Evolutionary conservation across 2,329 filamentous ascomycete species (phyloP).

Genomic region (Raffaelea ambrosiae): DNA sequence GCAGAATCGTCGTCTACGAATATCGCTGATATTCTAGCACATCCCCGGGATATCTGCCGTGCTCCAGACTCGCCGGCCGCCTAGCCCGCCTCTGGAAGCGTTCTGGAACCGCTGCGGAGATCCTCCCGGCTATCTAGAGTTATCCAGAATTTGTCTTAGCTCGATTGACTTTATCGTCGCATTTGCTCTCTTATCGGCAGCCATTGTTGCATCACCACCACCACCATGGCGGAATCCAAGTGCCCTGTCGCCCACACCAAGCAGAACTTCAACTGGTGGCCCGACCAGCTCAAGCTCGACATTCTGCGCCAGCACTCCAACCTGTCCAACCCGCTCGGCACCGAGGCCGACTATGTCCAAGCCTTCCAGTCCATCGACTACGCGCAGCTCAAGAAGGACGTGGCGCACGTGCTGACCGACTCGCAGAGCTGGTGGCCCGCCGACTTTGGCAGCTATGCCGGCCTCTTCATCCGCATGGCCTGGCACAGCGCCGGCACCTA

Average conservation of each 20-base stretch:
- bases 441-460: slow-evolving; percentile 74
- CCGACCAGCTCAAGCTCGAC: slow-evolving; percentile 56
- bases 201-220: no score
- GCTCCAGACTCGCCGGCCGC: no score
- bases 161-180: no score
- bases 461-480: slow-evolving; percentile 71
- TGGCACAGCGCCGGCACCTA: slow-evolving; percentile 78
- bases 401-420: slow-evolving; percentile 63
- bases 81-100: no score
- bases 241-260: slow-evolving; percentile 61
- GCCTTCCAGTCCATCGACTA: slow-evolving; percentile 69
- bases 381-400: slow-evolving; percentile 63
- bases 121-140: no score
- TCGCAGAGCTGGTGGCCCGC: slow-evolving; percentile 78
- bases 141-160: no score
- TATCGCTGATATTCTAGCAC: no score
- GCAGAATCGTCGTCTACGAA: no score
- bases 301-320: slow-evolving; percentile 64
- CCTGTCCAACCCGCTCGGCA: slow-evolving; percentile 53
- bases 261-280: slow-evolving; percentile 67
- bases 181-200: no score
- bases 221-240: slow-evolving; percentile 13
- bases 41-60: no score
- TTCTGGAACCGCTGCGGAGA: no score
- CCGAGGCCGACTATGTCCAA: slow-evolving; percentile 62